A percentile compares a stretch with the other conserved stretches of the same genome.
These are phyloP conservation scores for Fusarium lateritium DNA, from an alignment of 2,329 filamentous ascomycete species.

Conservation along the genomic window DNA sequence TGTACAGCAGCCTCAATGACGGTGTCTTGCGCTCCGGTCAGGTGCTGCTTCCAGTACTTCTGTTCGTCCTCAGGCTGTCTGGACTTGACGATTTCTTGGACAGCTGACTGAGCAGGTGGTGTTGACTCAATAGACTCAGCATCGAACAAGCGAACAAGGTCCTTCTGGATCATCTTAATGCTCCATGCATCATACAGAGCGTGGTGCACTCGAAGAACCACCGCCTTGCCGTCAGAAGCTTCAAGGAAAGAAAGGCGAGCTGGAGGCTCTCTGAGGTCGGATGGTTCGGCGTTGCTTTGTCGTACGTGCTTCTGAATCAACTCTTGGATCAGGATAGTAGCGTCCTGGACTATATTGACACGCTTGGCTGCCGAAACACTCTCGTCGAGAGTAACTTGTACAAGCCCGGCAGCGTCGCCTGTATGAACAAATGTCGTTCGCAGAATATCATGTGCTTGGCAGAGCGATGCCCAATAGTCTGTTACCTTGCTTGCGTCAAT, in stretches of 20 bases:
- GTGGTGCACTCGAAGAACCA: constrained; percentile 29
- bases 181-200: constrained; percentile 33
- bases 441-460: constrained; percentile 9
- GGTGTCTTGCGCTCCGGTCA: constrained; percentile 9
- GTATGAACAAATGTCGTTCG: constrained; percentile 15
- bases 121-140: neutral
- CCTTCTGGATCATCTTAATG: constrained; percentile 28
- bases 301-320: constrained; percentile 6
- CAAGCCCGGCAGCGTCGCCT: neutral
- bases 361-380: neutral
- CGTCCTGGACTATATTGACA: neutral
- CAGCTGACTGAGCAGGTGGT: neutral
- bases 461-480: neutral
- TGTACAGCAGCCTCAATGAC: neutral
- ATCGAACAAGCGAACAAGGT: neutral
- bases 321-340: neutral
- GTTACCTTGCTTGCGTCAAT: neutral
- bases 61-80: constrained; percentile 2
- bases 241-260: constrained; percentile 5
- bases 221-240: constrained; percentile 8
- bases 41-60: constrained; percentile 9
- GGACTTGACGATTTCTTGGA: neutral
- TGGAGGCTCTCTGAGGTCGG: constrained; percentile 19
- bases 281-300: neutral
- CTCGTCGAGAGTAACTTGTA: constrained; percentile 16